Evolutionary conservation across 306 rosid species (phyloP), one percentile per base, ranked within the genome.

Genomic region (Crataegus laevigata): DNA sequence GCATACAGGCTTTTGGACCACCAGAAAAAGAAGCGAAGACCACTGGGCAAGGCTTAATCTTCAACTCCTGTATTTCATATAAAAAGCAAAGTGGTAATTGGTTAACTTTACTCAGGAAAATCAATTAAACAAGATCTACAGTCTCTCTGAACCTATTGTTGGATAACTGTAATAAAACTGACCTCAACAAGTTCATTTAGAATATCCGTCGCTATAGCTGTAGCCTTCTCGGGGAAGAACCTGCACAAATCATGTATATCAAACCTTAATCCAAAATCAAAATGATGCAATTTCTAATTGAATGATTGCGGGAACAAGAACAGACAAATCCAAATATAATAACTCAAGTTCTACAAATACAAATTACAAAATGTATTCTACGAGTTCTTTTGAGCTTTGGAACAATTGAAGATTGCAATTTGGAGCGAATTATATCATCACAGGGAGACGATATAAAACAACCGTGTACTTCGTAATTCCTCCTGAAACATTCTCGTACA

Each of bases 11-110:
- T 86, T 86, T 90, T 57, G 98, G 83, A 79, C 97, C 98, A 18
- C 98, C 98, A 40, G 97, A 91, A 81, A 94, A 91, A 47, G 98
- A 91, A 17, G 91, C 92, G 57, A 94, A 88, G 28, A 94, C 96
- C 74, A 94, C 74, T 24, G 97, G 99, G 82, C 96, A 82, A 36
- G 88, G 94, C 85, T 89, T 88, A 52, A 69, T 73, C 79, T 85
- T 94, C 74, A 91, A 82, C 78, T 85, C 97, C 98, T 94, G 82
- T 74, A 85, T 71, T 71, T 66, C 28, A 77, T 47, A 69, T 30
- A 21, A 15, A 70, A 75, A 78, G 60, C 3, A 57, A 54, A 25
- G 25, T 34, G 3, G 54, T 15, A 50, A 50, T 50, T 50, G 77
- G 38, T 67, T 81, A 30, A 69, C 51, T 15, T 78, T 74, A 69